Evolutionary conservation across 345 rosid species (phyloP), one percentile per base, ranked within the genome.

Genomic region (Populus nigra): DNA sequence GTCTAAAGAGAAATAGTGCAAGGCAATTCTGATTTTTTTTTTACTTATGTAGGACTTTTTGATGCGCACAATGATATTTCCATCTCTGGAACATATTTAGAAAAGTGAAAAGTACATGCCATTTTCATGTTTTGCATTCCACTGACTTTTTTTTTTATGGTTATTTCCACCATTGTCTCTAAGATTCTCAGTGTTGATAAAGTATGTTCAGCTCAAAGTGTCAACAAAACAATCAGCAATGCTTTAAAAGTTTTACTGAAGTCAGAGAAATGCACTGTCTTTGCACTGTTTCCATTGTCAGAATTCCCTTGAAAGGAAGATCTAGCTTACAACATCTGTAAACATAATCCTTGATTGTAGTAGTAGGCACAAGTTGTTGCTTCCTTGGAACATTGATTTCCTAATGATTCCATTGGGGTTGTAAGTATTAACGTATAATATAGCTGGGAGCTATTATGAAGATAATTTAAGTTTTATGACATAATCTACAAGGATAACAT

Each of bases 401-500:
- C 53, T 47, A 47, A 17, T 65, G 35, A 31, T 65, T 31, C 7
- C 31, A 38, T 36, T 68, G 16, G 20, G 25, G 71, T 39, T 23
- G 29, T 23, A 23, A n/a, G 29, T 23, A 59, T 59, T 25, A 10
- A 59, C 10, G 16, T 23, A 10, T 1, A 59, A 10, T 59, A 59
- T 59, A 4, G 65, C 5, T 10, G 6, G 29, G 65, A 59, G 29
- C 65, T n/a, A 10, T 57, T 57, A 57, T 8, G 62, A n/a, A 27
- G 23, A n/a, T 57, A 57, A 57, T 36, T 68, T 15, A 71, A 29
- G n/a, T 49, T 47, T 71, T 71, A 53, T 20, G 8, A 53, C 29
- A 59, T 57, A 57, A 77, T 71, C 71, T 45, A 17, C 66, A 71
- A 45, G 55, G 65, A 49, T 72, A 70, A 72, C 25, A 79, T 49